Evolutionary conservation across 148 eudicot genomes (phyloP), one percentile per base, ranked within the genome.

Genomic region (Tetragonia tetragonoides): DNA sequence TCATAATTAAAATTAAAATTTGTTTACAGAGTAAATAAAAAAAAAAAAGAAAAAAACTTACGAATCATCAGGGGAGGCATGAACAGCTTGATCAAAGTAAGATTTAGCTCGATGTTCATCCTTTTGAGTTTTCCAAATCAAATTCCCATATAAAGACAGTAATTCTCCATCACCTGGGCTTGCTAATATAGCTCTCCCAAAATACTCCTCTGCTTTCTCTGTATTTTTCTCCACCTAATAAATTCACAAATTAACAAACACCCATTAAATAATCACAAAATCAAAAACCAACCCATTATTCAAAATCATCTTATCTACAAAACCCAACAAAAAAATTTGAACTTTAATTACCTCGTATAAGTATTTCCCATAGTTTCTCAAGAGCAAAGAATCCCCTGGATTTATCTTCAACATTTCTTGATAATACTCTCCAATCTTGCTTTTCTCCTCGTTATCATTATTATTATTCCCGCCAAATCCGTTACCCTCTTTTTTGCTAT

Each of bases 131-230:
- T 94, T 92, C 98, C 97, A 94, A 4, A 94, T 89, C 73, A 94
- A 54, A 37, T 84, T 88, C 1, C 85, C 98, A 61, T 92, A 92
- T 46, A 89, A 76, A 5, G 90, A 87, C 12, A 94, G 82, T 47
- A 90, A 61, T 68, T 94, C 89, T 0, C 97, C 98, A 74, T 92
- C 98, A 64, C 87, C 90, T 0, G 97, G 93, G 75, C 74, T 87
- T 10, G 92, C 94, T 75, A 94, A 69, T 77, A 94, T 89, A 46
- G 98, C 95, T 84, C 98, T 89, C 16, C 90, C 95, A 60, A 87
- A 92, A 57, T 81, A 94, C 75, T 94, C 93, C 68, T 88, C 98
- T 5, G 98, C 98, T 82, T 84, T 88, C 47, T 72, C 86, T 34
- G 21, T 18, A 68, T 94, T 87, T 74, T 85, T 83, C 77, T 86